Evolutionary conservation across 192 early-diverging fungal species (phyloP).

Genomic region (Umbelopsis sp.): DNA sequence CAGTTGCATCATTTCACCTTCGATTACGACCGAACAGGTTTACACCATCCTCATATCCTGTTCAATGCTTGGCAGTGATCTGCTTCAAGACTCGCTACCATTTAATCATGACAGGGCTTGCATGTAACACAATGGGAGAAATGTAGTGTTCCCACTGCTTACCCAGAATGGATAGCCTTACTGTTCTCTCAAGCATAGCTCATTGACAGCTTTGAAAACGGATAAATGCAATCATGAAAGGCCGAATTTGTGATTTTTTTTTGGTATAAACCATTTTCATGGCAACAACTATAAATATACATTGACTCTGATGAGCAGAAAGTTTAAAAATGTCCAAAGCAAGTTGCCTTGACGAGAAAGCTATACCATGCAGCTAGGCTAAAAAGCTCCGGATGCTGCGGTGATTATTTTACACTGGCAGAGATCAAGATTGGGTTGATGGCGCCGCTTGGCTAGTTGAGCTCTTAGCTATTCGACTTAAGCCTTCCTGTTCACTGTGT

Average conservation of each 20-base stretch:
- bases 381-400: conserved; percentile 6
- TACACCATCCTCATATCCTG: no score
- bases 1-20: neutral
- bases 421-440: neutral
- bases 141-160: neutral
- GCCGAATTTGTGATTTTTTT: no score
- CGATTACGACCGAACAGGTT: no score
- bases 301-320: neutral
- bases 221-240: no score
- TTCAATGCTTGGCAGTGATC: no score
- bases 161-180: conserved; percentile 12
- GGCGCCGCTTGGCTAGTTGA: neutral
- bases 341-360: no score
- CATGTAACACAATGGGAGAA: neutral
- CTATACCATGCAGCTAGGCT: no score
- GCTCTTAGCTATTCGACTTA: conserved; percentile 3
- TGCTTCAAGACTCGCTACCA: no score
- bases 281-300: conserved; percentile 11
- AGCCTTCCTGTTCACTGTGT: conserved; percentile 2
- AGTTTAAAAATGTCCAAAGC: no score
- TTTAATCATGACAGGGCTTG: neutral
- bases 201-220: neutral
- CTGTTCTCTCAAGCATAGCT: neutral
- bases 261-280: neutral
- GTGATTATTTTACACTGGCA: neutral